Evolutionary conservation across 768 basidiomycete species (phyloP).

Genomic region (Lanmaoa rubissima): DNA sequence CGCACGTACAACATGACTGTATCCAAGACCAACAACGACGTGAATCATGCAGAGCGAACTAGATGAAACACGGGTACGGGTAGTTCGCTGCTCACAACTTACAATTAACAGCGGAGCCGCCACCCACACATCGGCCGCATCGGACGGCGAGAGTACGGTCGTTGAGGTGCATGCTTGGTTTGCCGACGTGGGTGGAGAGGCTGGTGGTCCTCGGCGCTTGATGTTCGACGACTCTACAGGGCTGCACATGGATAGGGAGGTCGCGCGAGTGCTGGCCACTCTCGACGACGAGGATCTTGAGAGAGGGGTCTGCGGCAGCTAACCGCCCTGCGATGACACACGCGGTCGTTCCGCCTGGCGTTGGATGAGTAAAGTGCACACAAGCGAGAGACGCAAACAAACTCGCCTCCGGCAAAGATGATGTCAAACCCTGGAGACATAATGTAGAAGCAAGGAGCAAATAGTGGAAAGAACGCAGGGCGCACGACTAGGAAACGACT

Average conservation of each 20-base stretch:
- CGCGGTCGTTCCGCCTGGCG: constrained; percentile 47
- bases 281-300: constrained; percentile 63
- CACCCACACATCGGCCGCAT: constrained; percentile 53
- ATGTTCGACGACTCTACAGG: constrained; percentile 48
- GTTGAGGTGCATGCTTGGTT: constrained; percentile 41
- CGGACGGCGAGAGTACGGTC: constrained; percentile 46
- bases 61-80: neutral
- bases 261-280: constrained; percentile 52
- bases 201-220: constrained; percentile 39
- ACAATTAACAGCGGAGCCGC: constrained; percentile 65
- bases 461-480: neutral
- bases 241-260: constrained; percentile 48
- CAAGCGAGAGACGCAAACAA: neutral
- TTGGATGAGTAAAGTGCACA: neutral
- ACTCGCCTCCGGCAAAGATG: constrained; percentile 55
- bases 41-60: neutral
- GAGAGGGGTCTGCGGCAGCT: constrained; percentile 46
- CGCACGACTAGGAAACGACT: no score
- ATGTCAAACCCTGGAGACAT: constrained; percentile 41
- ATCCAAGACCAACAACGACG: neutral
- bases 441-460: no score
- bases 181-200: constrained; percentile 40
- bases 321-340: constrained; percentile 55
- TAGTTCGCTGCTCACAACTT: constrained; percentile 5
- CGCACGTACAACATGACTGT: constrained; percentile 53